Percentiles rank a stretch among this genome's conserved stretches.
Evolutionary conservation across 1,139 yeast species (phyloP).

Genomic region (Yamadazyma friedrichii): DNA sequence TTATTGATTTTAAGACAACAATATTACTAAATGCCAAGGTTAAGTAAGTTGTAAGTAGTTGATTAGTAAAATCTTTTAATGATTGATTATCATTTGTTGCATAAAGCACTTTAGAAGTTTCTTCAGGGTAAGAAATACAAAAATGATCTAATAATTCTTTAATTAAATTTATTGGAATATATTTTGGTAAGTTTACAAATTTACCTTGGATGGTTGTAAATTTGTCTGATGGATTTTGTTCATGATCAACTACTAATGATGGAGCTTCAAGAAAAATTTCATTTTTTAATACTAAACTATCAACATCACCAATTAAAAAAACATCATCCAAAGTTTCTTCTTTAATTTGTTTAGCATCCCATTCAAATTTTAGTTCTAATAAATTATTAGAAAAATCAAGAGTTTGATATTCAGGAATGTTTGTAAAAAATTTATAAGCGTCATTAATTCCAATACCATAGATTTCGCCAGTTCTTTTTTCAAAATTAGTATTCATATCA

Average conservation of each 20-base stretch:
- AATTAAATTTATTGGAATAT: neutral
- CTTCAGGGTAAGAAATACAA: conserved; percentile 3
- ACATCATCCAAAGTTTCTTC: neutral
- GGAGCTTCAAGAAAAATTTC: conserved; percentile 8
- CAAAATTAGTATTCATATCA: conserved; percentile 4
- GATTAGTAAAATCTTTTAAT: neutral
- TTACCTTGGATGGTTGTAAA: neutral
- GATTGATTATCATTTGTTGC: neutral
- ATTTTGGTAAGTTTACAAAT: conserved; percentile 1
- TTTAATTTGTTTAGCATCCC: neutral
- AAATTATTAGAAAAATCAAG: conserved; percentile 1
- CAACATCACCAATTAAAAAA: neutral
- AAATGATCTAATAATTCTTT: conserved; percentile 2
- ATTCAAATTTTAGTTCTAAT: neutral
- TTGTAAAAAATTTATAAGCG: neutral
- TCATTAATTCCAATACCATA: conserved; percentile 1
- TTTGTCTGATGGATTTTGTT: neutral
- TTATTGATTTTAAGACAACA: conserved; percentile 5
- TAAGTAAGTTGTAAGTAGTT: neutral
- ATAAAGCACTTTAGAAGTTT: conserved; percentile 3
- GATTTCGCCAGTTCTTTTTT: conserved; percentile 2
- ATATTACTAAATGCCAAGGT: conserved; percentile 6
- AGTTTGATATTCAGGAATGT: conserved; percentile 1
- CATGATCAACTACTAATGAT: conserved; percentile 1
- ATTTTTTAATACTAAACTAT: conserved; percentile 3